Conservation (phyloP, 225 moss, liverwort and hornwort species). For the Pseudoscleropodium purum region DNA sequence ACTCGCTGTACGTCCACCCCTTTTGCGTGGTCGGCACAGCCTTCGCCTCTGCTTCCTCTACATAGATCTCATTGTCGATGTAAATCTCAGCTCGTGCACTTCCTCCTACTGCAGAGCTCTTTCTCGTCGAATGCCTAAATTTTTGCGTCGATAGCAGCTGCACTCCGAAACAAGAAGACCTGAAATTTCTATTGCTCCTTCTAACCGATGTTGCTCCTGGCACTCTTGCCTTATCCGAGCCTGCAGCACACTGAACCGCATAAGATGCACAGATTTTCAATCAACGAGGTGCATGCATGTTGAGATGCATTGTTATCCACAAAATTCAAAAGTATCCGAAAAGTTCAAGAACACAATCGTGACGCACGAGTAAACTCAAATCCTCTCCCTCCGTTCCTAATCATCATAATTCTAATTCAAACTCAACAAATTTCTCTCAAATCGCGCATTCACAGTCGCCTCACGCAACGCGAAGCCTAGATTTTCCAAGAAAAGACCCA, state of each 20-base stretch:
- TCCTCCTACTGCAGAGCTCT: conserved; percentile 2
- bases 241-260: conserved; percentile 8
- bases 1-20: conserved; percentile 74
- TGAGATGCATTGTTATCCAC: neutral
- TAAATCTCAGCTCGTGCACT: conserved; percentile 23
- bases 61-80: conserved; percentile 16
- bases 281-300: neutral
- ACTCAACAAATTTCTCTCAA: neutral
- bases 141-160: conserved; percentile 6
- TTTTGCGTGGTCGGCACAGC: conserved; percentile 34
- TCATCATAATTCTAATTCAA: neutral
- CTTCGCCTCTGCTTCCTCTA: conserved; percentile 2
- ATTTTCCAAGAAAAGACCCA: neutral
- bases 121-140: conserved; percentile 1
- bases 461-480: neutral
- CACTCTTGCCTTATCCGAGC: conserved; percentile 8
- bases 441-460: neutral
- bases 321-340: neutral
- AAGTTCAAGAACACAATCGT: neutral
- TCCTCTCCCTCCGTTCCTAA: neutral
- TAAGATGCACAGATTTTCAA: neutral
- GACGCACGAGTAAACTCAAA: neutral
- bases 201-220: neutral
- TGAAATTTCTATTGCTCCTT: neutral
- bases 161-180: conserved; percentile 25